Percentiles rank a stretch among this genome's conserved stretches.
phyloP scores from a whole-genome alignment of 306 rosid genomes.

The Abrus precatorius region DNA sequence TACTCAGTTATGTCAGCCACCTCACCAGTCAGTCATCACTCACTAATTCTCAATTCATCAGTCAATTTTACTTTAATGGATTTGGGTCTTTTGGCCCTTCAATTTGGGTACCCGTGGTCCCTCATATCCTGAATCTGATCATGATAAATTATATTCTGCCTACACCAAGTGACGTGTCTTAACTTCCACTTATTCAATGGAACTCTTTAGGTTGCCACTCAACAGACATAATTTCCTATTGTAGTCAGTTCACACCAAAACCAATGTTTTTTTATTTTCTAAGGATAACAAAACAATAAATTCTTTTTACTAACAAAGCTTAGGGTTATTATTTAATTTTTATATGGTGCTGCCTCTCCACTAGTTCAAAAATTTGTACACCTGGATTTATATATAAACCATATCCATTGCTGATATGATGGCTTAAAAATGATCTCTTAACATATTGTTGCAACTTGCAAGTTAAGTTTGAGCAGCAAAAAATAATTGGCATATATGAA shows the following conservation, averaged over 20 bases:
- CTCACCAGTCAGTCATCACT: background rate
- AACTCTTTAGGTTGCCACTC: constrained; percentile 28
- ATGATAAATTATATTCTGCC: constrained; percentile 44
- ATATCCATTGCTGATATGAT: background rate
- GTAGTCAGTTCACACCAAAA: constrained; percentile 39
- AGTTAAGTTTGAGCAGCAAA: background rate
- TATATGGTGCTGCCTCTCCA: background rate
- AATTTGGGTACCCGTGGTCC: constrained; percentile 57
- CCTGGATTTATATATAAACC: background rate
- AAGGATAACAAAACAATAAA: background rate
- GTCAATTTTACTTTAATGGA: constrained; percentile 48
- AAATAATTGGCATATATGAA: constrained; percentile 1
- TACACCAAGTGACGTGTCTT: constrained; percentile 47
- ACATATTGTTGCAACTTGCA: background rate
- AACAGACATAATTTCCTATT: constrained; percentile 41
- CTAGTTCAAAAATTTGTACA: background rate
- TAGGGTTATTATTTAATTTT: background rate
- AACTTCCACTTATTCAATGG: constrained; percentile 52
- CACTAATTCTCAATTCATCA: background rate
- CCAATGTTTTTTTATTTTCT: background rate
- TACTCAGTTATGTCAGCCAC: constrained; percentile 30
- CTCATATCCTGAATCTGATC: constrained; percentile 41
- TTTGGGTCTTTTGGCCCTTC: constrained; percentile 48
- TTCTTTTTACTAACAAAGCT: background rate
- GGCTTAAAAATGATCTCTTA: background rate